Evolutionary conservation across 495 filamentous ascomycete species (phyloP).

Genomic region (Tetracladium marchalianum): DNA sequence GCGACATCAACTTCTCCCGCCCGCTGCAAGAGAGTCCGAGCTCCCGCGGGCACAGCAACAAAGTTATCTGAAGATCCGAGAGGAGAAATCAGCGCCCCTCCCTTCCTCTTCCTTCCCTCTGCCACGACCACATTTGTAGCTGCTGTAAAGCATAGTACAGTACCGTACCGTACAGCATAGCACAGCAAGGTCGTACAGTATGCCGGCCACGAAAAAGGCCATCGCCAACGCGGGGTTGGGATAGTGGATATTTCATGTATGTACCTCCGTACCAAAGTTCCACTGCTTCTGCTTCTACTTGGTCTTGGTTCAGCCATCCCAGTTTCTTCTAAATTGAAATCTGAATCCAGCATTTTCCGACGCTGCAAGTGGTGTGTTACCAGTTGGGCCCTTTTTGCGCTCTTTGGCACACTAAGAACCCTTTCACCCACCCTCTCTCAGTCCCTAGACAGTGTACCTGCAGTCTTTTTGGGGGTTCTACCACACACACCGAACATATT

Average conservation of each 20-base stretch:
- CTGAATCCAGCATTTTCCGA: no score
- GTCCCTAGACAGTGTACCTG: not conserved
- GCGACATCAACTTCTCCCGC: slow-evolving; percentile 16
- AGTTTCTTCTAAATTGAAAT: not conserved
- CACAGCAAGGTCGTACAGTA: not conserved
- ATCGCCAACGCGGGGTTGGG: not conserved
- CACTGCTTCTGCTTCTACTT: no score
- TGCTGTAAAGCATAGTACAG: no score
- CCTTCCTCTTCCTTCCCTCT: no score
- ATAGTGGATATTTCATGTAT: not conserved
- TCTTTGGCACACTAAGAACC: no score
- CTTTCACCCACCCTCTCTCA: no score
- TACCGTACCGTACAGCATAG: not conserved
- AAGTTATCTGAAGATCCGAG: no score
- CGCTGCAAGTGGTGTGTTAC: not conserved
- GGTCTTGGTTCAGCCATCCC: no score
- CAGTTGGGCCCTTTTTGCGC: no score
- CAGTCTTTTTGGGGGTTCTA: not conserved
- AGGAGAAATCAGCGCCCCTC: not conserved
- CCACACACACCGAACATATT: no score
- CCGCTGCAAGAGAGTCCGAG: slow-evolving; percentile 7
- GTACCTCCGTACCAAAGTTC: no score
- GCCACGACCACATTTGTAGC: no score
- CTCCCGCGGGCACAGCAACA: slow-evolving; percentile 5
- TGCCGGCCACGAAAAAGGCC: not conserved